Evolutionary conservation across 2,329 filamentous ascomycete genomes (phyloP), one percentile per base, ranked within the genome.

Genomic region (Fusarium sp.): DNA sequence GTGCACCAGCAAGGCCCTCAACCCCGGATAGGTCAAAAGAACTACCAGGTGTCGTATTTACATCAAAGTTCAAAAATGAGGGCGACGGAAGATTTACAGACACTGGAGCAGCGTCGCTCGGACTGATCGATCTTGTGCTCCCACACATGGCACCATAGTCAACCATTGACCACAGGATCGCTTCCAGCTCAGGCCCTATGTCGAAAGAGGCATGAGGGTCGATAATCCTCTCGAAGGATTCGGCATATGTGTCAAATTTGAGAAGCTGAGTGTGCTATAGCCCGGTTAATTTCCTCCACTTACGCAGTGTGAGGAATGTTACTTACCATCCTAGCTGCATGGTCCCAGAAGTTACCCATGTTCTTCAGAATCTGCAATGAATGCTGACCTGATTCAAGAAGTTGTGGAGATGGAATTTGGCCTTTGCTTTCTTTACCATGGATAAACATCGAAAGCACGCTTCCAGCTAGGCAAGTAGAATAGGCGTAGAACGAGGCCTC

Each of bases 321-420:
- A 47, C 31, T 29, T 48, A 60, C 66, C 63, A 64, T 67, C 23
- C 64, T 69, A 8, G 58, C n/a, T 1, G 66, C 66, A 33, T 69
- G 66, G 6, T 55, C 39, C 63, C 66, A 69, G 28, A 50, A 48
- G 1, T 35, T 10, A 2, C 59, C 55, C 66, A 67, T 63, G 0
- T 57, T 44, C 8, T 54, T 43, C 1, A 69, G 12, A 4, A 64
- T 59, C 1, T 44, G 23, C 0, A 69, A 15, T 3, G 43, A 53
- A 28, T 66, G 53, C 13, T 60, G 54, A 0, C 54, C 26, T 15
- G 57, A 39, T 10, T 57, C 53, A 4, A 59, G 9, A 4, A 63
- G 29, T 5, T 63, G 26, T 5, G 12, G 37, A 12, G 49, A 53
- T 16, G 49, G 35, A 13, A 43, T 21, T 12, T 31, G 28, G 1